Evolutionary conservation across 306 rosid species (phyloP).

Genomic region (Rosa multiflora): DNA sequence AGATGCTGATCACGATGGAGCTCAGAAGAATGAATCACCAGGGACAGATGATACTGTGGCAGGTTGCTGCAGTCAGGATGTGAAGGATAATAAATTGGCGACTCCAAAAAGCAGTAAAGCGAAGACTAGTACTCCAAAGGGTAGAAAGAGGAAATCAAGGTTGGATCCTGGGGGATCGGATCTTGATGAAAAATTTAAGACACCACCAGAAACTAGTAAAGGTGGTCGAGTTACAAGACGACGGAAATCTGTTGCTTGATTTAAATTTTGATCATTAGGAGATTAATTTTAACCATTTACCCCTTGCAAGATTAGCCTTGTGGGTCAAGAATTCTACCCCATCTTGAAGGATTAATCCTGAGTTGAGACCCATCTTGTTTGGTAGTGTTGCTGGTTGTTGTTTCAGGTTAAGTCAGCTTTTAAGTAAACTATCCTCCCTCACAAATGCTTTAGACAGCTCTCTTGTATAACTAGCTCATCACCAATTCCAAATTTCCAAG

Average conservation of each 20-base stretch:
- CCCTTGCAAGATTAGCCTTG: constrained; percentile 28
- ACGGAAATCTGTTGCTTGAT: constrained; percentile 40
- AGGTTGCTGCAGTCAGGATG: constrained; percentile 26
- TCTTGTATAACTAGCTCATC: neutral
- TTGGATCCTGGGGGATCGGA: constrained; percentile 41
- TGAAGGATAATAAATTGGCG: constrained; percentile 20
- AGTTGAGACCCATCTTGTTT: constrained; percentile 22
- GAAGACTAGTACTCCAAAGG: constrained; percentile 33
- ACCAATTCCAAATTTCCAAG: neutral
- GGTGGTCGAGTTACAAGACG: constrained; percentile 45
- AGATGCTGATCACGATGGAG: constrained; percentile 19
- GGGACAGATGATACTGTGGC: constrained; percentile 8
- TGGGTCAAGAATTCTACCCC: constrained; percentile 23
- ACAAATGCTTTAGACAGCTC: neutral
- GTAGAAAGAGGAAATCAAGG: constrained; percentile 62
- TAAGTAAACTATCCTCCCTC: neutral
- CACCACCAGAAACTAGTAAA: constrained; percentile 26
- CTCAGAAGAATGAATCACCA: constrained; percentile 29
- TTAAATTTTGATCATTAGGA: constrained; percentile 29
- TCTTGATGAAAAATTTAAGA: constrained; percentile 21
- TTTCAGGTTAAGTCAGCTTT: constrained; percentile 25
- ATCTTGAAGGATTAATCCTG: constrained; percentile 16
- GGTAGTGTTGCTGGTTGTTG: constrained; percentile 13
- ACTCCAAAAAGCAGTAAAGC: constrained; percentile 31
- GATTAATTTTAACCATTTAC: constrained; percentile 27